Conservation (phyloP, 1,284 basidiomycete species). For the Pseudozyma flocculosa region DNA sequence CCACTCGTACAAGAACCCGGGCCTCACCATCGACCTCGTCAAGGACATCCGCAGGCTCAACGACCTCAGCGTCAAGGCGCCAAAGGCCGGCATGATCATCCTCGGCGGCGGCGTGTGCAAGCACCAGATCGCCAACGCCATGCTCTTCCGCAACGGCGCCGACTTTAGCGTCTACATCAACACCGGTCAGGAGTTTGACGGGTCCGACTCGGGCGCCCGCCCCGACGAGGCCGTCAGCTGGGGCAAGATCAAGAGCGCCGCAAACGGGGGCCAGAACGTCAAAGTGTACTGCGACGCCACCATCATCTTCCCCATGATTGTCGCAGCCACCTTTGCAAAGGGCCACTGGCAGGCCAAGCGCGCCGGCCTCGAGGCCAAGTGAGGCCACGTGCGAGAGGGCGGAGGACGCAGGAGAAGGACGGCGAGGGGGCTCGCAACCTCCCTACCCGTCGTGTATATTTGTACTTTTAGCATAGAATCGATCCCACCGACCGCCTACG, state of each 20-base stretch:
- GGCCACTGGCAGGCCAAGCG: no score
- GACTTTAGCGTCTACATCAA: slow-evolving; percentile 98
- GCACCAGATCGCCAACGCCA: slow-evolving; percentile 98
- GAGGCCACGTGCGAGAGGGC: no score
- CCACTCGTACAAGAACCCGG: slow-evolving; percentile 76
- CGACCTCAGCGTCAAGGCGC: slow-evolving; percentile 81
- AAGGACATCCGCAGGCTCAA: slow-evolving; percentile 89
- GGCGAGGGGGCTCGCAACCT: no score
- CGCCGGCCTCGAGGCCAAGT: no score
- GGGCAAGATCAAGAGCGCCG: slow-evolving; percentile 85
- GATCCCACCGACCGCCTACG: no score
- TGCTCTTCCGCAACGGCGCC: slow-evolving; percentile 97
- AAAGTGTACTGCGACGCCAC: slow-evolving; percentile 81
- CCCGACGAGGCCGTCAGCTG: slow-evolving; percentile 99
- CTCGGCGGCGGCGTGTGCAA: slow-evolving; percentile 98
- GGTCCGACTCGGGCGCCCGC: slow-evolving; percentile 92
- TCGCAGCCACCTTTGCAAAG: slow-evolving; percentile 76
- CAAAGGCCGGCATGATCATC: slow-evolving; percentile 97
- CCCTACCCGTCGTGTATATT: no score
- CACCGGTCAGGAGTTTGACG: slow-evolving; percentile 98
- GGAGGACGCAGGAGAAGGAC: no score
- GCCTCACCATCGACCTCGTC: slow-evolving; percentile 88
- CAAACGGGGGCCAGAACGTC: slow-evolving; percentile 75
- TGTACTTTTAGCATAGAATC: no score
- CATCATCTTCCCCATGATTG: slow-evolving; percentile 82